Evolutionary conservation across 2,329 filamentous ascomycete species (phyloP), one percentile per base, ranked within the genome.

Genomic region (Macrophomina tecta): DNA sequence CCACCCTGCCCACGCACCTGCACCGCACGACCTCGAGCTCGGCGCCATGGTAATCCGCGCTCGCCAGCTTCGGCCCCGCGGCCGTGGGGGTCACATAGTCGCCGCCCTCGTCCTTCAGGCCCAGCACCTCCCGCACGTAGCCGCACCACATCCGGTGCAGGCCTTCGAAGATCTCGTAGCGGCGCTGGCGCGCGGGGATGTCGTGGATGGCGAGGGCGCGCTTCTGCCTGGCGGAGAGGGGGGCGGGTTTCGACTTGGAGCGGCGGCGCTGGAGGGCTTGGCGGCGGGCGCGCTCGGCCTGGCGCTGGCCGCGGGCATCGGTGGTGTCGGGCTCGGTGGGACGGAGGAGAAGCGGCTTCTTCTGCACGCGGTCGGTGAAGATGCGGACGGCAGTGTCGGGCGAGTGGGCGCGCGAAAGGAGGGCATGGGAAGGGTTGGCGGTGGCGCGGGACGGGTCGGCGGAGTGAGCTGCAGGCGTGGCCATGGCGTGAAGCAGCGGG

Each of bases 31-130:
- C 92, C 80, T 93, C 89, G 23, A 97, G 78, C 71, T 89, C 82
- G 16, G 94, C 94, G 1, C 95, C 95, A 77, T 98, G 94, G 73
- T 93, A 94, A 79, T 99, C 95, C 1, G 94, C 94, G 67, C 90
- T 92, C 52, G 87, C 89, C 40, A 99, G 81, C 78, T 95, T 91
- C 4, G 91, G 80, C 0, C 83, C 90, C 5, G 90, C 91, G 2
- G 89, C 85, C 5, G 79, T 79, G 3, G 86, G 81, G 0, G 86
- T 87, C 18, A 90, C 83, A 0, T 82, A 81, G 23, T 23, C 23
- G 23, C 23, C 23, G 23, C 23, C 23, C 23, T 23, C 71, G 69
- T 66, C 76, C 68, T 87, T 85, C 65, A 87, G 75, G 5, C 90
- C 91, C 1, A 98, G 80, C 0, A 97, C 82, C 71, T 97, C 94